Base-by-base conservation (phyloP, 75 land plant species). In the Ceratopteris richardii region DNA sequence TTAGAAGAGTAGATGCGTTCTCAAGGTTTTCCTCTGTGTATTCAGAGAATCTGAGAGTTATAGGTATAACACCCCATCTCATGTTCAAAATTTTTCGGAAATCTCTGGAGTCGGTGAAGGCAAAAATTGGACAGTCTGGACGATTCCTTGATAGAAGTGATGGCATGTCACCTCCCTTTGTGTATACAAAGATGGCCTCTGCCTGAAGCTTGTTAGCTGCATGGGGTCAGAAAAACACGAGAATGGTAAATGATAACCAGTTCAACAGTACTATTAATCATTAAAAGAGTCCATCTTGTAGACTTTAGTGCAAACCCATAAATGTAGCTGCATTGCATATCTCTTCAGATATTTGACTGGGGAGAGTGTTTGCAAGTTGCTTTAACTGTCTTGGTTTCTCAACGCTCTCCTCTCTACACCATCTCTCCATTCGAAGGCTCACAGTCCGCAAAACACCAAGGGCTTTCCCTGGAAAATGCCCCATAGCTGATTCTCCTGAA, bases 51-150 rank as follows among this genome's bases (percentile, higher is more conserved):
- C 77, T 72, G 26, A 89, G 66, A 23, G 96, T 79, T 71, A 93
- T 89, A 18, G 98, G 98, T 52, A 93, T 93, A 7, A 93, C 64
- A 23, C 98, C 98, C 98, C 98, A 93, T 57, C 80, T 87, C 40
- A 93, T 71, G 64, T 89, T 93, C 66, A 93, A 56, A 16, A 83
- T 77, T 36, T 80, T 78, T 57, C 90, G 56, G 52, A 93, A 76
- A 37, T 81, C 63, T 31, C 72, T 78, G 29, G 90, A 63, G 62
- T 61, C 73, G 12, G 90, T 85, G 64, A 93, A 93, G 7, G 98
- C 98, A 66, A 93, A 93, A 57, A 93, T 93, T 23, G 96, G 98
- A 70, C 98, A 84, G 48, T 86, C 82, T 0, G 96, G 88, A 12
- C 88, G 80, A 57, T 66, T 73, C 25, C 90, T 63, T 2, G 91